Conservation (phyloP, 1,284 basidiomycete species). For the Tilletia indica region DNA sequence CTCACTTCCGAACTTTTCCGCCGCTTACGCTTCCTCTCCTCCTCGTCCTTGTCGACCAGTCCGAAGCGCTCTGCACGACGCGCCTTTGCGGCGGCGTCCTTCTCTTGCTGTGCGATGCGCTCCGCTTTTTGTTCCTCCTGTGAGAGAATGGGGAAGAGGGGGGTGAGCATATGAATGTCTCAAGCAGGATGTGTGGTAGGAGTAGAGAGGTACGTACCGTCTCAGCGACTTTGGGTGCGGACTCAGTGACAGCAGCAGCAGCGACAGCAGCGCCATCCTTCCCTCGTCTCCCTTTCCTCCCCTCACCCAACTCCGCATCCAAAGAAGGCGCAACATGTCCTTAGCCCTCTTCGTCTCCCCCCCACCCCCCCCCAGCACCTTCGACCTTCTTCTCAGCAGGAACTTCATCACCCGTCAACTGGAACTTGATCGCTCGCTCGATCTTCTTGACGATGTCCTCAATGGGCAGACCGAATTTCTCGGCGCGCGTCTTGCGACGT, state of each 20-base stretch:
- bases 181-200: not conserved
- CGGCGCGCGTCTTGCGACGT: slow-evolving; percentile 47
- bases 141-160: not conserved
- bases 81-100: slow-evolving; percentile 35
- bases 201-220: slow-evolving; percentile 18
- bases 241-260: not conserved
- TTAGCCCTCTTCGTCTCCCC: not conserved
- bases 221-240: slow-evolving; percentile 26
- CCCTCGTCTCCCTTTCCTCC: not conserved
- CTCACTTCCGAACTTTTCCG: slow-evolving; percentile 20
- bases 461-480: slow-evolving; percentile 44
- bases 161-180: not conserved
- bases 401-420: slow-evolving; percentile 24
- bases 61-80: slow-evolving; percentile 46
- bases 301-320: slow-evolving; percentile 1
- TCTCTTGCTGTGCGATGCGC: slow-evolving; percentile 25
- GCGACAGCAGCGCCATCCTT: not conserved
- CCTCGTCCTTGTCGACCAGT: slow-evolving; percentile 24
- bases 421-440: slow-evolving; percentile 47
- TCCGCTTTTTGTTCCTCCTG: slow-evolving; percentile 30
- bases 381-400: not conserved
- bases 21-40: slow-evolving; percentile 36
- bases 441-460: slow-evolving; percentile 37
- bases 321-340: not conserved
- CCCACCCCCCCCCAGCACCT: not conserved